These are phyloP conservation scores for Geotrichum bryndzae DNA, from an alignment of 1,139 yeast genomes.

Conservation along the genomic window DNA sequence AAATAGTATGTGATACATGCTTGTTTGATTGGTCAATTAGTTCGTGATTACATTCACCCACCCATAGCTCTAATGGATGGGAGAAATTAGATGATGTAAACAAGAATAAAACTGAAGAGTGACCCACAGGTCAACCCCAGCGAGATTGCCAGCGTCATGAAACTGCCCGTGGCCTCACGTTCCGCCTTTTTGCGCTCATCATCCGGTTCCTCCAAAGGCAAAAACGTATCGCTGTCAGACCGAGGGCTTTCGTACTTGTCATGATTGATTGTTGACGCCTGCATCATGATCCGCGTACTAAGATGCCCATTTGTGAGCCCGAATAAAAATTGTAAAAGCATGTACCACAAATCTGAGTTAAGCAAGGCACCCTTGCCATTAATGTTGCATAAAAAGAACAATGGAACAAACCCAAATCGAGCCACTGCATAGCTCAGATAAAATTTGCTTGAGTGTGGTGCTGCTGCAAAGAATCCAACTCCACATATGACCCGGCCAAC, in stretches of 20 bases:
- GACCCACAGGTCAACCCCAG: conserved; percentile 75
- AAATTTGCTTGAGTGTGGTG: conserved; percentile 8
- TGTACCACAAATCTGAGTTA: conserved; percentile 60
- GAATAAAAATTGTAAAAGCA: conserved; percentile 63
- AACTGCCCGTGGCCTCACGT: conserved; percentile 91
- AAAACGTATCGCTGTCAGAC: background rate
- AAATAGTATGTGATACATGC: background rate
- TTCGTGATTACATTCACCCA: background rate
- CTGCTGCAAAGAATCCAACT: conserved; percentile 33
- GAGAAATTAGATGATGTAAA: conserved; percentile 23
- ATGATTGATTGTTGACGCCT: conserved; percentile 36
- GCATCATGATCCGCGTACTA: conserved; percentile 76
- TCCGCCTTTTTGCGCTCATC: conserved; percentile 53
- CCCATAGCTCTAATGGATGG: background rate
- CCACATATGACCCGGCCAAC: conserved; percentile 56
- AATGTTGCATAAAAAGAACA: conserved; percentile 51
- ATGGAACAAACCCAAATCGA: conserved; percentile 49
- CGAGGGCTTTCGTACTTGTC: conserved; percentile 34
- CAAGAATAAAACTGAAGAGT: conserved; percentile 62
- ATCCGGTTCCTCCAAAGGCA: background rate
- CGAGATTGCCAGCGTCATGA: conserved; percentile 71
- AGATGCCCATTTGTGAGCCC: conserved; percentile 87
- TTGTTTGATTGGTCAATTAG: background rate
- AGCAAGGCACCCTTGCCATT: conserved; percentile 40
- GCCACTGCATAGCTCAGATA: conserved; percentile 23